These are phyloP conservation scores for Cryptomeria japonica DNA, from an alignment of 75 land plant genomes.

Conservation along the genomic window DNA sequence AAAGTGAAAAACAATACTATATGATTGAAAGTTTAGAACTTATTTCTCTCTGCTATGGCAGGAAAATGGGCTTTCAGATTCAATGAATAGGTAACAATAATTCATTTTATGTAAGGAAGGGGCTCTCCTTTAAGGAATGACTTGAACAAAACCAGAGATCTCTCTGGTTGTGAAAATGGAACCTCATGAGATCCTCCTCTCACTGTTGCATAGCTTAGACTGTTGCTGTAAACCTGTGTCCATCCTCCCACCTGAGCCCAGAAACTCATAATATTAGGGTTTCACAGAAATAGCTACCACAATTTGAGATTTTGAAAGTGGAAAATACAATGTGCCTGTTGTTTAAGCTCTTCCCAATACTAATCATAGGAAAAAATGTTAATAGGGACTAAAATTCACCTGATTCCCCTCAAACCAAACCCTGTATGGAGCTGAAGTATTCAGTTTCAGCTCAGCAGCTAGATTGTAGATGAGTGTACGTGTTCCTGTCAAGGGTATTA, in stretches of 20 bases:
- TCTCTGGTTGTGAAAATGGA: constrained; percentile 28
- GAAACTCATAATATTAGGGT: not conserved
- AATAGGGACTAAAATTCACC: constrained; percentile 9
- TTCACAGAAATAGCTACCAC: no score
- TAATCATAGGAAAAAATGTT: not conserved
- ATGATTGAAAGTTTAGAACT: no score
- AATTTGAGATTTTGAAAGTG: no score
- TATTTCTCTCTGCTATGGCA: no score
- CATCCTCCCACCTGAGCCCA: constrained; percentile 34
- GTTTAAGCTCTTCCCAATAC: no score
- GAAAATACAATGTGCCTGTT: no score
- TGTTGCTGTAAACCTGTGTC: constrained; percentile 35
- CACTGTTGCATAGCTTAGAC: constrained; percentile 33
- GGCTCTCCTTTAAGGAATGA: constrained; percentile 20
- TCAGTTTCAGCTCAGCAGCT: constrained; percentile 6
- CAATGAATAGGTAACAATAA: not conserved
- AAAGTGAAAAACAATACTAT: no score
- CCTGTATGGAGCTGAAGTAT: constrained; percentile 21
- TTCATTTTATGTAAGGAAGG: constrained; percentile 16
- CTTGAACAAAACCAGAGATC: constrained; percentile 29
- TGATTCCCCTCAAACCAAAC: constrained; percentile 29
- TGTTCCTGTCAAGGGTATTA: constrained; percentile 43
- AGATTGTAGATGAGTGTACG: constrained; percentile 19
- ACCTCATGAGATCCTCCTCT: constrained; percentile 47
- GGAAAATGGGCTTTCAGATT: not conserved